Conservation (phyloP, 345 rosid species). For the Citrus medica region DNA sequence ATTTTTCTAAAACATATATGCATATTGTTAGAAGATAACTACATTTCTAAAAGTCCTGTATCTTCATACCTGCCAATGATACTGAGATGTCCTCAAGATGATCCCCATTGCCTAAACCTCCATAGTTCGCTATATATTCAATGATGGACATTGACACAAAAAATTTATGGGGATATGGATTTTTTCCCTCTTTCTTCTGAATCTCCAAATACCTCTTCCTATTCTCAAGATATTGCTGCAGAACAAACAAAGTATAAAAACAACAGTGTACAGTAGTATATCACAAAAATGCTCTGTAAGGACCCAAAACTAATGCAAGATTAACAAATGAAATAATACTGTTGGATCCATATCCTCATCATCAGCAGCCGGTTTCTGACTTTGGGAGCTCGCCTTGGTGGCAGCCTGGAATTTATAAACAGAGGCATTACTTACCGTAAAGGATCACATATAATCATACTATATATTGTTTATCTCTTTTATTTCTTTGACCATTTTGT, state of each 20-base stretch:
- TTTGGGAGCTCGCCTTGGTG: conserved; percentile 30
- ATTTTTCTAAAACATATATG: background rate
- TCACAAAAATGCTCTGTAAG: background rate
- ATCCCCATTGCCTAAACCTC: conserved; percentile 57
- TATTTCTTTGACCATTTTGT: background rate
- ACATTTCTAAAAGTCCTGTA: background rate
- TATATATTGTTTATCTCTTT: no score
- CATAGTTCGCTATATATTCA: conserved; percentile 61
- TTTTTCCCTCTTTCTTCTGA: conserved; percentile 64
- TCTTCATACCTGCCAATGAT: conserved; percentile 65
- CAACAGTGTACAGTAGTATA: background rate
- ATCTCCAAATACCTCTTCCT: conserved; percentile 64
- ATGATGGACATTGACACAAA: conserved; percentile 46
- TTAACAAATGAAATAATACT: conserved; percentile 26
- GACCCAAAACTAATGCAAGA: background rate
- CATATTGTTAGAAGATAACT: background rate
- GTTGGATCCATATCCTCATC: conserved; percentile 99
- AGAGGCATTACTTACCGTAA: background rate
- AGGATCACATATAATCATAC: background rate
- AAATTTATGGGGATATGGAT: conserved; percentile 92
- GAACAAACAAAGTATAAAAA: conserved; percentile 1
- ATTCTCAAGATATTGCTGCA: conserved; percentile 91
- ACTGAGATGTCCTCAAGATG: conserved; percentile 58
- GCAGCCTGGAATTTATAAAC: conserved; percentile 37
- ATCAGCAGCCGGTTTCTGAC: conserved; percentile 57